phyloP scores from a whole-genome alignment of 352 stramenopile genomes.

The Phytophthora meadii region DNA sequence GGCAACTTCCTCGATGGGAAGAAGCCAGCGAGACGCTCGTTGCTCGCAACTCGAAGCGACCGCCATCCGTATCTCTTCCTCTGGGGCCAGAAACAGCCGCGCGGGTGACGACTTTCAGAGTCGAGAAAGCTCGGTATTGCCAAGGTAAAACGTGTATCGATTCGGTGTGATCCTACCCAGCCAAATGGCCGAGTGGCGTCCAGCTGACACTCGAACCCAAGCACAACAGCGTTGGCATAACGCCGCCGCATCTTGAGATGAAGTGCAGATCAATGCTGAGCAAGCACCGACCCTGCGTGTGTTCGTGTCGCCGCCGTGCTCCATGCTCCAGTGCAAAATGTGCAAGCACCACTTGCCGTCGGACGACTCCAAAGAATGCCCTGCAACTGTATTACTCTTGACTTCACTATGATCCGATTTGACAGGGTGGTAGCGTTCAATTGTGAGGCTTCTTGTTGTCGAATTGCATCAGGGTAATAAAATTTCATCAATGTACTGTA shows the following conservation, averaged over 20 bases:
- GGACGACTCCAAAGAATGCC: constrained; percentile 22
- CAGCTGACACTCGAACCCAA: constrained; percentile 15
- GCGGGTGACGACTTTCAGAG: neutral
- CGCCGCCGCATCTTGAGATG: neutral
- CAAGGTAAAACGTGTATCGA: neutral
- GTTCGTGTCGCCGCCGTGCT: constrained; percentile 15
- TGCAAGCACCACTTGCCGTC: constrained; percentile 17
- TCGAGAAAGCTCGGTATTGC: neutral
- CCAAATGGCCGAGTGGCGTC: constrained; percentile 19
- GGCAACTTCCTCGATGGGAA: constrained; percentile 12
- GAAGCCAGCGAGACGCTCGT: constrained; percentile 20
- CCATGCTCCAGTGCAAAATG: constrained; percentile 13
- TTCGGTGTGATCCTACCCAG: constrained; percentile 22
- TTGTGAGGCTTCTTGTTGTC: constrained; percentile 11
- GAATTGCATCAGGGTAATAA: neutral
- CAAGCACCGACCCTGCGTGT: constrained; percentile 5
- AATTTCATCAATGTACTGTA: neutral
- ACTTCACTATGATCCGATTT: neutral
- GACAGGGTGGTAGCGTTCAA: constrained; percentile 4
- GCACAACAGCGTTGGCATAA: neutral
- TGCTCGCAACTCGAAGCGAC: constrained; percentile 2
- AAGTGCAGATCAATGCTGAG: constrained; percentile 1
- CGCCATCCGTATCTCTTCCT: constrained; percentile 31
- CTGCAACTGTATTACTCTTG: neutral
- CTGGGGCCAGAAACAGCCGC: constrained; percentile 26